Evolutionary conservation across 2,329 filamentous ascomycete species (phyloP), one percentile per base, ranked within the genome.

Genomic region (Talaromyces sp.): DNA sequence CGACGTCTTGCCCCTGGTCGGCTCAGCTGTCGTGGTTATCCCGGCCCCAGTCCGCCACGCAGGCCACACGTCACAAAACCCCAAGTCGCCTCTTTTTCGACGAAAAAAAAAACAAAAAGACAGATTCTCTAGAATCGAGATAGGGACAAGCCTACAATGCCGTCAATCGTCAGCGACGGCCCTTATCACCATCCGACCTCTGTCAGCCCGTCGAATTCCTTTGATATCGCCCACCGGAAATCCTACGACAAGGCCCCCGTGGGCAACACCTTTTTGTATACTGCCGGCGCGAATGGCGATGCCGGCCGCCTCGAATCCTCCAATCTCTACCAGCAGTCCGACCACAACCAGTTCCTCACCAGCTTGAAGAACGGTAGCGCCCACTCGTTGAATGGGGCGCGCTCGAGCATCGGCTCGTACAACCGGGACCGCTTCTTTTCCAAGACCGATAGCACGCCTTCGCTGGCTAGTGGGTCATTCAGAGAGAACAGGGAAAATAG

Each of bases 381-480:
- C 76, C 83, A 79, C 72, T 81, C 84, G 41, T 69, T 85, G 69
- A 80, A 82, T 66, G 86, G 87, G 70, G 84, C 81, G 65, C 80
- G 78, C 66, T 77, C 79, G 60, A 77, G 73, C 61, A 70, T 72
- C 62, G 74, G 74, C 59, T 77, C 76, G 55, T 76, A 77, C 62
- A 74, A 74, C 50, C 68, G 74, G 69, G 77, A 78, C 21, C 72
- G 68, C 65, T 71, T 69, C 35, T 70, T 70, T 60, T 72, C 75
- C 56, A 75, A 75, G 65, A 58, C 51, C 62, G 74, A 72, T 43
- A 80, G 78, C 63, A 77, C 81, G 19, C 83, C 88, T 62, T 77
- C 76, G n/a, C 56, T 77, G 62, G 69, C 68, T 35, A 74, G 72
- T 62, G 71, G 69, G 21, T 71, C 70, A 51, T 59, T 63, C 50